Evolutionary conservation across 495 filamentous ascomycete species (phyloP), one percentile per base, ranked within the genome.

Genomic region (Cryomyces minteri): DNA sequence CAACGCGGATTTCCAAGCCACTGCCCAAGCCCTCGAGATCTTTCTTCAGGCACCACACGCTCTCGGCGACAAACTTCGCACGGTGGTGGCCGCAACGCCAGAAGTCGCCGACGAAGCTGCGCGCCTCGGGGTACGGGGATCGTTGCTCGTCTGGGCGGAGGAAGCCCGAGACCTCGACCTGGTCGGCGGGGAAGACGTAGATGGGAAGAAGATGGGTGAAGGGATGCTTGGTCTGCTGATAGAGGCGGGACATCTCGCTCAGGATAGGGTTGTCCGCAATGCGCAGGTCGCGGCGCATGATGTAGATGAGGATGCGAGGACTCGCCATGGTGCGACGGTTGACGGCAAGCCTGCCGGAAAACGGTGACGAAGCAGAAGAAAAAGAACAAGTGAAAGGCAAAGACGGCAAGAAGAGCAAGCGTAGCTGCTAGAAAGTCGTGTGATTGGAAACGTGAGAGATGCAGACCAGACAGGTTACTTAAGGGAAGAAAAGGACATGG

Each of bases 111-210:
- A 76, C 58, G 7, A 57, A 48, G 44, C 72, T 74, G 34, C 68
- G 64, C 8, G 77, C 74, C 54, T 74, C 69, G 4, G 69, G 68
- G 45, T 72, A 82, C 0, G 80, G 79, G 10, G 60, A 74, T 39
- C 54, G 40, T 10, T 54, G 43, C 4, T 45, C 49, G 10, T 50
- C 42, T 5, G 56, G 50, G 5, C 56, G 51, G 6, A 84, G 55
- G 53, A 85, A 77, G 14, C 80, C 81, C 1, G 75, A 77, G n/a
- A 80, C 65, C 51, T 84, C 79, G 30, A 84, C 56, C 50, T 84
- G 77, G 40, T 76, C 60, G 4, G 77, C 71, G 1, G 71, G 64
- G 43, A 84, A 73, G 39, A 80, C 66, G 54, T 76, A 77, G 25
- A 85, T 52, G 0, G 80, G 79, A 0, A 84, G 62, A 0, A 84